Evolutionary conservation across 768 basidiomycete genomes (phyloP).

Genomic region (Suillus bovinus): DNA sequence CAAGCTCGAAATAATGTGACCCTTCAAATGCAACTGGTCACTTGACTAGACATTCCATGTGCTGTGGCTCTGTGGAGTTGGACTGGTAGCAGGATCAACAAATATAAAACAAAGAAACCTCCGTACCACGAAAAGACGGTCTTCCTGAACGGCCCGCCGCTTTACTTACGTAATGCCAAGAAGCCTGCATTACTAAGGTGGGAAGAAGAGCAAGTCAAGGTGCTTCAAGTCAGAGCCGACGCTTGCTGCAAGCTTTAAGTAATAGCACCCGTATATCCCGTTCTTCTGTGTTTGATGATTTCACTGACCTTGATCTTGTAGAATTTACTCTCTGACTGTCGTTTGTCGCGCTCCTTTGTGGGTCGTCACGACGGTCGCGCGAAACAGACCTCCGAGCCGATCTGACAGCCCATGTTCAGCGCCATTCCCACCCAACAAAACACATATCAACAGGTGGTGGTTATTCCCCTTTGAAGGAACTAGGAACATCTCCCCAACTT

Average conservation of each 20-base stretch:
- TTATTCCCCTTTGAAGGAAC: constrained; percentile 9
- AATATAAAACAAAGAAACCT: neutral
- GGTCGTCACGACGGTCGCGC: constrained; percentile 8
- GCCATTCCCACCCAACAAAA: constrained; percentile 22
- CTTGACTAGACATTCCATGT: neutral
- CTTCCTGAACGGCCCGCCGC: neutral
- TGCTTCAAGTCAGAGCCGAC: neutral
- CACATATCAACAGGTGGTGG: constrained; percentile 17
- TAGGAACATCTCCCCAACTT: constrained; percentile 2
- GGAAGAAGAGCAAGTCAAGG: neutral
- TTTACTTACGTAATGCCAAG: neutral
- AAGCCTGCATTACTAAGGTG: neutral
- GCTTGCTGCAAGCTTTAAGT: neutral
- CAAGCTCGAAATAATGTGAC: neutral
- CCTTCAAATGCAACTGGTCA: neutral
- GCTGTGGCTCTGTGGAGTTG: neutral
- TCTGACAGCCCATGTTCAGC: constrained; percentile 13
- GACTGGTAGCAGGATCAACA: neutral
- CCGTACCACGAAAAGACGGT: neutral
- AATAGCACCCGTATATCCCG: constrained; percentile 6
- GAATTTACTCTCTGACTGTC: neutral
- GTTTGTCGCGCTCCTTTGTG: neutral
- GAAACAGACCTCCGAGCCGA: constrained; percentile 12
- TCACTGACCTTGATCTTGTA: neutral
- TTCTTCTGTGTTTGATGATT: neutral